Percentiles rank a stretch among this genome's conserved stretches.
phyloP scores from a whole-genome alignment of 805 yeast species.

The Starmerella apicola region DNA sequence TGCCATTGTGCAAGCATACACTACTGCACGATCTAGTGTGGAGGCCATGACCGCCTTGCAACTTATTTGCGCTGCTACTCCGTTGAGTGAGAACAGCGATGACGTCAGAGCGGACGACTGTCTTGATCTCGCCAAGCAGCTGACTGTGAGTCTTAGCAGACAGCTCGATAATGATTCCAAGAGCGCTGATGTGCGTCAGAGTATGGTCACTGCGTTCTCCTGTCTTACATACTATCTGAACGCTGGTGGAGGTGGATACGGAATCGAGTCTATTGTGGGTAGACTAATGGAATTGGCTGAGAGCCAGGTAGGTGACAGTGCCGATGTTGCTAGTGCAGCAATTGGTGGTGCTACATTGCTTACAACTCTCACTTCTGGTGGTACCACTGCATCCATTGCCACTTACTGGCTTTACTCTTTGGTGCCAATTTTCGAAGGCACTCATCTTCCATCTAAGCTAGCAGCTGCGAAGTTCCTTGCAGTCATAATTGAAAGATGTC shows the following conservation, averaged over 20 bases:
- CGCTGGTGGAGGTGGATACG: conserved; percentile 28
- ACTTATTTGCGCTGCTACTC: conserved; percentile 22
- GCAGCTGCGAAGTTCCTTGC: conserved; percentile 48
- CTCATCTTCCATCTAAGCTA: conserved; percentile 38
- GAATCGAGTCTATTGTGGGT: conserved; percentile 22
- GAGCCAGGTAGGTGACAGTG: conserved; percentile 14
- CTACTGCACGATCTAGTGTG: conserved; percentile 22
- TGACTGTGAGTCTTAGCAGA: conserved; percentile 11
- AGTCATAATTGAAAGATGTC: conserved; percentile 40
- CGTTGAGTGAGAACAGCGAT: conserved; percentile 21
- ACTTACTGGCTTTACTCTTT: conserved; percentile 25
- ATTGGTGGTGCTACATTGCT: conserved; percentile 25
- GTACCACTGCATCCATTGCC: conserved; percentile 21
- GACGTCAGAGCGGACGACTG: conserved; percentile 14
- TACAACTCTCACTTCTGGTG: conserved; percentile 20
- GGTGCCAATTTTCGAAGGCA: conserved; percentile 23
- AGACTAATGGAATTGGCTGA: conserved; percentile 23
- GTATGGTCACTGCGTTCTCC: conserved; percentile 22
- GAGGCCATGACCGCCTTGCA: conserved; percentile 25
- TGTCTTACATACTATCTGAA: conserved; percentile 24
- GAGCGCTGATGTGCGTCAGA: conserved; percentile 16
- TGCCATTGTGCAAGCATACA: conserved; percentile 20
- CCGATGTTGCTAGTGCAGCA: conserved; percentile 21
- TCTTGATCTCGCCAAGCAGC: conserved; percentile 15
- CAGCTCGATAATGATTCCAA: conserved; percentile 6